phyloP scores from a whole-genome alignment of 129 eudicot genomes.

The Kitagawia praeruptora region DNA sequence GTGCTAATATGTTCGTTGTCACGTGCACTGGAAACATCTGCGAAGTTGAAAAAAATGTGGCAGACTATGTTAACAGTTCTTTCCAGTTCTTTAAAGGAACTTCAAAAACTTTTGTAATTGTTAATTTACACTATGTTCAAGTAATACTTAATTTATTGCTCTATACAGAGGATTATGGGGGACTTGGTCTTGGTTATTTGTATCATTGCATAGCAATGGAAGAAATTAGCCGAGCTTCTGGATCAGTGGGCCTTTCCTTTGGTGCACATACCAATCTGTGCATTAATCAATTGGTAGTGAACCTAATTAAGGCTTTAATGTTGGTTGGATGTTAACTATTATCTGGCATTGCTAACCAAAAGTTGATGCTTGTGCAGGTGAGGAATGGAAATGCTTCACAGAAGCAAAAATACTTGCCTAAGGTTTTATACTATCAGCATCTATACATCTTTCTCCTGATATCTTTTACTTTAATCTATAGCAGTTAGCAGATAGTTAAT shows the following conservation, averaged over 20 bases:
- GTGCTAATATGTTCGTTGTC: neutral
- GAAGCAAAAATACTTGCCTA: constrained; percentile 85
- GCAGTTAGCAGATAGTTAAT: neutral
- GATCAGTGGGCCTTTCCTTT: constrained; percentile 85
- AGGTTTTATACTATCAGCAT: constrained; percentile 39
- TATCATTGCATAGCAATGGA: constrained; percentile 95
- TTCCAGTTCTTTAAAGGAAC: neutral
- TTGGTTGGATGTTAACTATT: neutral
- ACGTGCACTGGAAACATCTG: neutral
- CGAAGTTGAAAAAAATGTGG: neutral
- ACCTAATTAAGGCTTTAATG: constrained; percentile 6
- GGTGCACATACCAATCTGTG: constrained; percentile 94
- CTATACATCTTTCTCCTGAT: neutral
- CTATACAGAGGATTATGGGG: constrained; percentile 86
- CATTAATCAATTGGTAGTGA: constrained; percentile 83
- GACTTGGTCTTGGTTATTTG: constrained; percentile 90
- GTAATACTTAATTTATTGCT: constrained; percentile 10
- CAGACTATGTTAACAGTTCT: neutral
- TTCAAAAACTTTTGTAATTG: neutral
- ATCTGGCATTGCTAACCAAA: constrained; percentile 9
- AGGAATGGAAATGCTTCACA: constrained; percentile 82
- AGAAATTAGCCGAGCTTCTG: constrained; percentile 97
- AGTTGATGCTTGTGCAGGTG: constrained; percentile 49
- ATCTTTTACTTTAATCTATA: neutral
- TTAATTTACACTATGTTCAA: neutral